These are phyloP conservation scores for Colletotrichum incanum DNA, from an alignment of 2,329 filamentous ascomycete species.

Conservation along the genomic window DNA sequence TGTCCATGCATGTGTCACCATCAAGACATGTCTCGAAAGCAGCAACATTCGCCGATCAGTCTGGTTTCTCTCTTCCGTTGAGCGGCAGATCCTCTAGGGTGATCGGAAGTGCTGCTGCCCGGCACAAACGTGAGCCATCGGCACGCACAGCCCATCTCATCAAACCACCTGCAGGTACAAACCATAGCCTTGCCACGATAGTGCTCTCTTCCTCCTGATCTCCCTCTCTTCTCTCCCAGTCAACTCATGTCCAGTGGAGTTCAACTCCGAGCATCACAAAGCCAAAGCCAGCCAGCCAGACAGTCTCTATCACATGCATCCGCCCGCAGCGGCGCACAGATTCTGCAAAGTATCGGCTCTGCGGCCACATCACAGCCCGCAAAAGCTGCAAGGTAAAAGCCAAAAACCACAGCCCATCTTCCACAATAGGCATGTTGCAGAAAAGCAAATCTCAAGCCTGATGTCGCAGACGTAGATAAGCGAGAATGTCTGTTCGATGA, in stretches of 20 bases:
- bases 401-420: not conserved
- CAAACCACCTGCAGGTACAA: not conserved
- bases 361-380: not conserved
- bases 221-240: not conserved
- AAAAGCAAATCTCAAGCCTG: conserved; percentile 25
- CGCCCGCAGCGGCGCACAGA: not conserved
- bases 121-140: not conserved
- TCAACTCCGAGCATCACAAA: not conserved
- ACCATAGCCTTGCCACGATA: not conserved
- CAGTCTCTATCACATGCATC: not conserved
- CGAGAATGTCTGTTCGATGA: conserved; percentile 38
- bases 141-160: not conserved
- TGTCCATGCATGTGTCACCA: conserved; percentile 1
- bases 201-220: too few species aligned
- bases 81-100: not conserved
- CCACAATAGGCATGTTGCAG: not conserved
- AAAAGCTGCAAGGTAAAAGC: not conserved
- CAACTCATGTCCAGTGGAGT: not conserved
- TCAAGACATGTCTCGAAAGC: not conserved
- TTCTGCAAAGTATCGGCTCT: not conserved
- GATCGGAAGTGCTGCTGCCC: not conserved
- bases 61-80: not conserved
- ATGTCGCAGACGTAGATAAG: conserved; percentile 18
- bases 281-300: not conserved
- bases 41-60: not conserved